Base-by-base conservation (phyloP, 1,139 yeast species). In the Debaryomyces coudertii region DNA sequence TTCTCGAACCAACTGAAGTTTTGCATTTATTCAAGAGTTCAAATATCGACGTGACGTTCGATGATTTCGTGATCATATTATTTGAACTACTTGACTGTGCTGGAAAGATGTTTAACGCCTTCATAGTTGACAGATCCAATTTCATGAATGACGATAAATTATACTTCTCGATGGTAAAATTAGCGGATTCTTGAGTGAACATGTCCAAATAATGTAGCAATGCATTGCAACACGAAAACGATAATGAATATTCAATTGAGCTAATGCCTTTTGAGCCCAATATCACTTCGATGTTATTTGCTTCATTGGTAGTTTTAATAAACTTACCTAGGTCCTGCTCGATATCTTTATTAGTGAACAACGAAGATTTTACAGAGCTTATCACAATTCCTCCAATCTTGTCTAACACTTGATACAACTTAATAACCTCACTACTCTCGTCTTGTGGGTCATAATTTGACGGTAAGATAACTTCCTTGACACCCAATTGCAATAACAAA, bases 11-110 rank as follows among this genome's bases (percentile, higher is more conserved):
- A 16, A 95, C 89, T 1, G 83, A 75, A 2, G 96, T 86, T 58
- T 87, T 89, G 70, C 98, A 93, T 53, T 84, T 83, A 69, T 93
- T 93, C 54, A 93, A 73, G 37, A 95, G 73, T 24, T 95, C 97
- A 61, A 80, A 90, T 35, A 93, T 69, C 5, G 95, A 87, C 12
- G 70, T 62, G n/a, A 72, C 51, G 35, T 64, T 54, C 36, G 52
- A 56, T 45, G 87, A 76, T 35, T 79, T 74, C 52, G 78, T 80
- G 22, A 59, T 58, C 11, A 53, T 49, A 3, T 67, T 76, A 37
- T 66, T 76, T 5, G 78, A 68, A 7, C 62, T 42, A 38, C 51
- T 40, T 2, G 57, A 42, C 44, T 55, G 60, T n/a, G 73, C 64
- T 2, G 98, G 96, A 68, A 92, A 88, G 27, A 93, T 73, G 58